These are phyloP conservation scores for Xylariaceae sp. DNA, from an alignment of 2,329 filamentous ascomycete species.

Conservation along the genomic window DNA sequence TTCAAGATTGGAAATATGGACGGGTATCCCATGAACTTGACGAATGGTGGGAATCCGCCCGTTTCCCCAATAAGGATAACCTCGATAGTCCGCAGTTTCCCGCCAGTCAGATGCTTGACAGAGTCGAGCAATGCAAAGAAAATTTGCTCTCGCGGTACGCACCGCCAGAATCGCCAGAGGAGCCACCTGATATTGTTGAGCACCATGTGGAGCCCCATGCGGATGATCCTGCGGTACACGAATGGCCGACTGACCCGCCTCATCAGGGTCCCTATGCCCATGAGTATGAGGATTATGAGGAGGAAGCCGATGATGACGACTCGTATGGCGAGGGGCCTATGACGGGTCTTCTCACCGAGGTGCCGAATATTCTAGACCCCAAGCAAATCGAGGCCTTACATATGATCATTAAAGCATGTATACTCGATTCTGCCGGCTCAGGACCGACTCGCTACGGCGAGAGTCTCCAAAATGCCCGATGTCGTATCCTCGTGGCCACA, in stretches of 20 bases:
- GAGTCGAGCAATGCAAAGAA: conserved; percentile 55
- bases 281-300: conserved; percentile 51
- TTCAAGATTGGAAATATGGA: conserved; percentile 56
- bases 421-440: conserved; percentile 76
- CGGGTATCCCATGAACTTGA: conserved; percentile 63
- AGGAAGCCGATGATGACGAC: conserved; percentile 60
- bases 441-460: conserved; percentile 63
- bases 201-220: conserved; percentile 30
- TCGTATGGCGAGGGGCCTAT: conserved; percentile 76
- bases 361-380: conserved; percentile 88
- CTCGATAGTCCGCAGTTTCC: conserved; percentile 58
- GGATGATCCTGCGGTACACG: conserved; percentile 24
- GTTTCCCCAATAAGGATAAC: conserved; percentile 57
- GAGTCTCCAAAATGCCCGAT: conserved; percentile 86
- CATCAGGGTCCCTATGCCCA: conserved; percentile 38
- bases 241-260: conserved; percentile 38
- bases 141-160: conserved; percentile 56
- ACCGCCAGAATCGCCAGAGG: conserved; percentile 32
- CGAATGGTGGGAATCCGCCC: conserved; percentile 59
- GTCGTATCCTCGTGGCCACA: conserved; percentile 82
- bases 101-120: conserved; percentile 54
- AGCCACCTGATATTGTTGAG: conserved; percentile 34
- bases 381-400: conserved; percentile 94
- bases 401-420: conserved; percentile 96
- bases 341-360: conserved; percentile 83